Base-by-base conservation (phyloP, 208 protist species). In the Naegleria fowleri region DNA sequence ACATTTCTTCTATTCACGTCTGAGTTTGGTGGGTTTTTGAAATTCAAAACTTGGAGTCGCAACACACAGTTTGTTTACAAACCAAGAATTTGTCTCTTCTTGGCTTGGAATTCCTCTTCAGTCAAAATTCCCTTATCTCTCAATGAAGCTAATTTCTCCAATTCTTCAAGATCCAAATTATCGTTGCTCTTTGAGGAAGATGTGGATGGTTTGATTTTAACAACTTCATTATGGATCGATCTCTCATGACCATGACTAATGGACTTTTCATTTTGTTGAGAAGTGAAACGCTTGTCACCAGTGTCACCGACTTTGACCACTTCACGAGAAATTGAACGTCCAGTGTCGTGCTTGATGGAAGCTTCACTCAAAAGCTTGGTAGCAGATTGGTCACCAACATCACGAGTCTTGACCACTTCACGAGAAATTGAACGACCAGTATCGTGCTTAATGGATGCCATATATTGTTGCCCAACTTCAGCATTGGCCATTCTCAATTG, bases 111-210 rank as follows among this genome's bases (percentile, higher is more conserved):
- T 40, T 89, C 86, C 29, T 67, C 86, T 55, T 89, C 86, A 29
- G 86, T 89, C 6, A 89, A 41, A 67, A 89, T 89, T 33, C 86
- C 86, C 29, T 89, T 89, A 40, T 89, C 86, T 89, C 86, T 89
- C 5, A 89, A 40, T 38, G n/a, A 38, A 29, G 86, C 86, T 25
- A 89, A 67, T 29, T 89, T 89, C 39, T 89, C 86, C 5, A 89
- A 41, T 67, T 89, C 48, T 33, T 52, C 86, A n/a, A 59, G n/a
- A 58, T 88, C 58, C 16, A 36, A 79, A 79, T n/a, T n/a, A 79
- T 36, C 29, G 0, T 0, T 36, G 0, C 0, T 40, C 29, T n/a
- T 33, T 40, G 19, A 16, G n/a, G 7, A 22, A 41, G n/a, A 19
- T 22, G 25, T 41, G 11, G 25, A 25, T 25, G 86, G 51, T 89